phyloP scores from a whole-genome alignment of 2,329 filamentous ascomycete species.

The Neonectria faginata region DNA sequence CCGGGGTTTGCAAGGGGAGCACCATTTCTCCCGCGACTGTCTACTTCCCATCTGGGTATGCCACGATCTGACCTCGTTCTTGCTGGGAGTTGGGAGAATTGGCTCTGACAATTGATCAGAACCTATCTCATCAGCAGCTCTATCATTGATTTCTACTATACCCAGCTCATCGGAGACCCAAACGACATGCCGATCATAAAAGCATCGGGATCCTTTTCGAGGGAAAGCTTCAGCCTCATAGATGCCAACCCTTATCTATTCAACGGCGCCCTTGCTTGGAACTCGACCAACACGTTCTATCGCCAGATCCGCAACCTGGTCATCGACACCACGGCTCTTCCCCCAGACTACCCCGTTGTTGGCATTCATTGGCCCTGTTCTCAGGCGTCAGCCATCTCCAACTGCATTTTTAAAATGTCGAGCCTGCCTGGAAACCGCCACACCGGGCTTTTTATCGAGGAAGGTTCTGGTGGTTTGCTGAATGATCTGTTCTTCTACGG shows the following conservation, averaged over 20 bases:
- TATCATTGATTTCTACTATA: constrained; percentile 82
- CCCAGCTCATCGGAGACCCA: constrained; percentile 80
- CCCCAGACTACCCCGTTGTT: constrained; percentile 57
- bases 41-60: constrained; percentile 54
- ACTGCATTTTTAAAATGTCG: constrained; percentile 67
- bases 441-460: constrained; percentile 71
- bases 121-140: constrained; percentile 79
- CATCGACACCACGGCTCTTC: constrained; percentile 65
- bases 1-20: constrained; percentile 45
- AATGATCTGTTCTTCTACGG: constrained; percentile 78
- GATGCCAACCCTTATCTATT: constrained; percentile 61
- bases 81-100: constrained; percentile 33
- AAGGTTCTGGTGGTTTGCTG: constrained; percentile 74
- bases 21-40: constrained; percentile 53
- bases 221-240: constrained; percentile 57
- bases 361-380: constrained; percentile 77
- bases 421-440: constrained; percentile 60
- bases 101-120: constrained; percentile 35
- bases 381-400: constrained; percentile 71
- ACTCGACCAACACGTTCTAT: constrained; percentile 70
- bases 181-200: constrained; percentile 66
- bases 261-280: constrained; percentile 57
- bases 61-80: neutral
- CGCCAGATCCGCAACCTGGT: constrained; percentile 69
- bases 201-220: constrained; percentile 61